These are phyloP conservation scores for Scutellaria minor DNA, from an alignment of 257 asterid genomes.

Conservation along the genomic window DNA sequence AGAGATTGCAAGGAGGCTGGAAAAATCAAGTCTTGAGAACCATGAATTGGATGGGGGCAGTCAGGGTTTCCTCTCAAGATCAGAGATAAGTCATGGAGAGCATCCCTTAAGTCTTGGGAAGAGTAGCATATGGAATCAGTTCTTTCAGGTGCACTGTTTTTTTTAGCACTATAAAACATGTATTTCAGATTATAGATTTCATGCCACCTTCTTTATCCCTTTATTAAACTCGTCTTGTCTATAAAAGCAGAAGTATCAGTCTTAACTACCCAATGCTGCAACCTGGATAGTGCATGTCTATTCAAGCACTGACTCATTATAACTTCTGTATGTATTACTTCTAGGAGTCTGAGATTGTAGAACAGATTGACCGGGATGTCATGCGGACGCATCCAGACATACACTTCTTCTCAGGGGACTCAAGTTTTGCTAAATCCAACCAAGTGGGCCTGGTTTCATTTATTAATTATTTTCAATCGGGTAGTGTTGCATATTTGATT, in stretches of 20 bases:
- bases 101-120: conserved; percentile 96
- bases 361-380: conserved; percentile 97
- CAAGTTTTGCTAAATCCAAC: conserved; percentile 73
- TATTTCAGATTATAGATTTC: conserved; percentile 5
- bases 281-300: conserved; percentile 14
- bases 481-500: conserved; percentile 26
- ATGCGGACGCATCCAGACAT: conserved; percentile 97
- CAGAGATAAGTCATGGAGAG: conserved; percentile 83
- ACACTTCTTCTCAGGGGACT: conserved; percentile 93
- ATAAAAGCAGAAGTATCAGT: conserved; percentile 24
- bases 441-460: conserved; percentile 55
- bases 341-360: conserved; percentile 87
- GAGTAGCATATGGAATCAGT: conserved; percentile 92
- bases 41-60: conserved; percentile 52
- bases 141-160: conserved; percentile 72
- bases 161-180: not conserved
- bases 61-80: conserved; percentile 83
- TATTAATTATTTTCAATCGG: conserved; percentile 25
- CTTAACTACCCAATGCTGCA: conserved; percentile 16
- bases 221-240: conserved; percentile 4
- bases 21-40: conserved; percentile 66
- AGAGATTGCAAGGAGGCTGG: conserved; percentile 90
- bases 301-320: conserved; percentile 26
- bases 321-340: conserved; percentile 32
- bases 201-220: conserved; percentile 19